These are phyloP conservation scores for Gentiana macrophylla DNA, from an alignment of 257 asterid genomes.

Conservation along the genomic window DNA sequence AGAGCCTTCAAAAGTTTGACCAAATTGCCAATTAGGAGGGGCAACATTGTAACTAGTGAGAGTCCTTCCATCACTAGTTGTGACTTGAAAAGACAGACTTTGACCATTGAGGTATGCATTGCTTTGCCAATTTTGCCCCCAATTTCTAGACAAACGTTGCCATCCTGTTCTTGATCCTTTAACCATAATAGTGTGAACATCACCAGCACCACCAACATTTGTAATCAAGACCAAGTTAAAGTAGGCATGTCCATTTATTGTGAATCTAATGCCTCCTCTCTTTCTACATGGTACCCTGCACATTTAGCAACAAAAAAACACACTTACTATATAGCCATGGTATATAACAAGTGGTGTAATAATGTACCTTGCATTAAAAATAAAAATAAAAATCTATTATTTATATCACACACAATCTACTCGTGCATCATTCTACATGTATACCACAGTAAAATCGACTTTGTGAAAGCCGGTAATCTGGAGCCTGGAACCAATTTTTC, in stretches of 20 bases:
- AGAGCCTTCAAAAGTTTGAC: conserved; percentile 66
- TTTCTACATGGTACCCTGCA: conserved; percentile 64
- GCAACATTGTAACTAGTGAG: conserved; percentile 52
- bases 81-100: conserved; percentile 62
- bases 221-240: conserved; percentile 82
- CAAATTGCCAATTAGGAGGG: conserved; percentile 69
- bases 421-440: no score
- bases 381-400: no score
- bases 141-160: conserved; percentile 77
- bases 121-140: conserved; percentile 99
- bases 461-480: no score
- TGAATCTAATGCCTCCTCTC: conserved; percentile 81
- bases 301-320: background rate
- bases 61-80: conserved; percentile 72
- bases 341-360: no score
- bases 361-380: no score
- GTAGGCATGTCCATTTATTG: conserved; percentile 81
- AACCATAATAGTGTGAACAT: conserved; percentile 55
- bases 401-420: no score
- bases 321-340: background rate
- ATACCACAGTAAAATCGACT: no score
- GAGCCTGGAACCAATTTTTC: background rate
- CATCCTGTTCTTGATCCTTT: conserved; percentile 81
- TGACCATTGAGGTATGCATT: conserved; percentile 65
- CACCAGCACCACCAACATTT: conserved; percentile 92